Conservation (phyloP, 2,329 filamentous ascomycete species). For the Alternaria infectoria region DNA sequence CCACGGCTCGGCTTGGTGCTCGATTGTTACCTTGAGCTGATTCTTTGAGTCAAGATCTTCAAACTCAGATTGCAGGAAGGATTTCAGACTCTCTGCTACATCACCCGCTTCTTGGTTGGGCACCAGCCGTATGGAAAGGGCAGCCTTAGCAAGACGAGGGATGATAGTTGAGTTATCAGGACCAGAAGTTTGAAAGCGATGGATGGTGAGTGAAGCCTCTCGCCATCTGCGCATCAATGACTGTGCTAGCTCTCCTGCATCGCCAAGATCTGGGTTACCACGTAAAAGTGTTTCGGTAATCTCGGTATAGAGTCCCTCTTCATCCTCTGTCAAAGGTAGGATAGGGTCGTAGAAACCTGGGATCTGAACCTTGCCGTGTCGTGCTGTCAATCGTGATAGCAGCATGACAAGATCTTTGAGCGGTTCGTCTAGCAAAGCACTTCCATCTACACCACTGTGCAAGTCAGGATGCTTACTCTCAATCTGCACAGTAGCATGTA, state of each 20-base stretch:
- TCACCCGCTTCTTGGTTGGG: constrained; percentile 87
- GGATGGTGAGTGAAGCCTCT: constrained; percentile 91
- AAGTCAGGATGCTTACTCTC: constrained; percentile 86
- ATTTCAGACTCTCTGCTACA: constrained; percentile 71
- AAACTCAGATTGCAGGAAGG: constrained; percentile 76
- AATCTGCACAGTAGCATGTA: constrained; percentile 89
- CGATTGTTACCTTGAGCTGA: constrained; percentile 78
- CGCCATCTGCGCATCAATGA: constrained; percentile 94
- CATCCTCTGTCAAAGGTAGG: constrained; percentile 73
- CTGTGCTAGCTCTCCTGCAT: constrained; percentile 74
- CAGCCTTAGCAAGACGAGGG: constrained; percentile 84
- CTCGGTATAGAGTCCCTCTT: constrained; percentile 81
- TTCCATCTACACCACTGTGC: constrained; percentile 96
- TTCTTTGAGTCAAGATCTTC: constrained; percentile 79
- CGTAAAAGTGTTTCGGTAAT: constrained; percentile 79
- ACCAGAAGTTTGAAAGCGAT: constrained; percentile 90
- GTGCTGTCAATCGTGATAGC: constrained; percentile 80
- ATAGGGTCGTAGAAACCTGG: constrained; percentile 90
- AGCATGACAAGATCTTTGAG: constrained; percentile 88
- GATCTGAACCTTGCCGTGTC: constrained; percentile 80
- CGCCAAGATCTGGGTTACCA: constrained; percentile 69
- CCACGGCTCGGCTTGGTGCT: constrained; percentile 96
- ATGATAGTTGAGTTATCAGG: constrained; percentile 89
- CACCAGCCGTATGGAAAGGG: constrained; percentile 88
- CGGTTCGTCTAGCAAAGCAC: constrained; percentile 85